Percentiles rank a stretch among this genome's conserved stretches.
Conservation (phyloP, 257 asterid genomes). For the Verbascum thapsus region DNA sequence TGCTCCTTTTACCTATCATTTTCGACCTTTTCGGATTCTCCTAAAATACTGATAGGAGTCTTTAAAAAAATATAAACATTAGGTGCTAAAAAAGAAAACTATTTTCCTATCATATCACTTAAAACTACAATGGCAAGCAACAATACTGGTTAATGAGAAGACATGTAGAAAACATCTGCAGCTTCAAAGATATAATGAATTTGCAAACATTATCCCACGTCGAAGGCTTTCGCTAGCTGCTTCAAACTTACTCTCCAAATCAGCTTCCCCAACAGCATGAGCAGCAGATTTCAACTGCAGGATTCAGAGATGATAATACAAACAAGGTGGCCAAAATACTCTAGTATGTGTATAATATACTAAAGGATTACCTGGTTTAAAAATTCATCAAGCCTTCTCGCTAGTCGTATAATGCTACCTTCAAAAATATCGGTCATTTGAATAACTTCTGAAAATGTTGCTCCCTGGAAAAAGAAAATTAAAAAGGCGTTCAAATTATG, state of each 20-base stretch:
- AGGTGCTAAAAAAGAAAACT: neutral
- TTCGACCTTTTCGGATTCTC: no score
- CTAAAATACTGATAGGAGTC: no score
- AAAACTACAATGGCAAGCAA: conserved; percentile 15
- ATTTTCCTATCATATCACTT: conserved; percentile 1
- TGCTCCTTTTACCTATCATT: no score
- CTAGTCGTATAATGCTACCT: conserved; percentile 89
- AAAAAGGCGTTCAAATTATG: neutral
- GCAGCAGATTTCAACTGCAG: conserved; percentile 89
- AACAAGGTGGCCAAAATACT: no score
- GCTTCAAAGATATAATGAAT: conserved; percentile 75
- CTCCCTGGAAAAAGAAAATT: conserved; percentile 58
- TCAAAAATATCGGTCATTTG: conserved; percentile 93
- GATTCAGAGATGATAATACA: conserved; percentile 2
- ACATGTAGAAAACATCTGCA: conserved; percentile 10
- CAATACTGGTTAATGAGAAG: neutral
- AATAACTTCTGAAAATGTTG: conserved; percentile 73
- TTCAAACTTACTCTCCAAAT: conserved; percentile 72
- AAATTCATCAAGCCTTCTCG: conserved; percentile 95
- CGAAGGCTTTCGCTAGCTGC: conserved; percentile 94
- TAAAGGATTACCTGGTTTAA: conserved; percentile 69
- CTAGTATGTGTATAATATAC: neutral
- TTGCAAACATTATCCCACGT: conserved; percentile 97
- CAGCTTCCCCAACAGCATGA: conserved; percentile 88
- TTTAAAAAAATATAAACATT: no score